A percentile compares a stretch with the other conserved stretches of the same genome.
Evolutionary conservation across 1,139 yeast genomes (phyloP).

Genomic region (Saccharomyces uvarum): DNA sequence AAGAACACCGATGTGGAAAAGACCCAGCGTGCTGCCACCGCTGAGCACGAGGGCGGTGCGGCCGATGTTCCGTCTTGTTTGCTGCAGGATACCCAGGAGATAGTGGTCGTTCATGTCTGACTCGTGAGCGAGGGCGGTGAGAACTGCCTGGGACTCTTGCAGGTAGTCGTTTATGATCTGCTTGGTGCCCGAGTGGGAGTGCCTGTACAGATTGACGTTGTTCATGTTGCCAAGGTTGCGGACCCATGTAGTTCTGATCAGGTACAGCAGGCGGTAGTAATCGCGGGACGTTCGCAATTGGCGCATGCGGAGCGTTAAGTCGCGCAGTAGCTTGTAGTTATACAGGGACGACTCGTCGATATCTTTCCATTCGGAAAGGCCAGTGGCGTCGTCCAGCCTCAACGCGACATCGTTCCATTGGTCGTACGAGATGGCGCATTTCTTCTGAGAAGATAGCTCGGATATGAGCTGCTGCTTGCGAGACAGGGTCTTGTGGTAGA

Average conservation of each 20-base stretch:
- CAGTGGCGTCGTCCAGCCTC: slow-evolving; percentile 54
- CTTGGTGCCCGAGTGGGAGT: slow-evolving; percentile 83
- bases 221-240: slow-evolving; percentile 87
- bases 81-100: slow-evolving; percentile 69
- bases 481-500: background rate
- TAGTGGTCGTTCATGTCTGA: slow-evolving; percentile 59
- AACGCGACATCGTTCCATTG: slow-evolving; percentile 64
- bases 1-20: slow-evolving; percentile 86
- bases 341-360: slow-evolving; percentile 55
- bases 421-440: slow-evolving; percentile 54
- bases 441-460: slow-evolving; percentile 34
- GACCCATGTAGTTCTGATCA: slow-evolving; percentile 77
- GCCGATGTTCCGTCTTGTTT: slow-evolving; percentile 86
- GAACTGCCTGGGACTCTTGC: slow-evolving; percentile 60
- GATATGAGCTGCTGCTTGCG: background rate
- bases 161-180: slow-evolving; percentile 73
- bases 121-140: slow-evolving; percentile 37
- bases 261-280: slow-evolving; percentile 53
- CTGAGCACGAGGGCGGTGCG: slow-evolving; percentile 85
- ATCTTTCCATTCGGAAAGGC: slow-evolving; percentile 60
- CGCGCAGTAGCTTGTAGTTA: slow-evolving; percentile 57
- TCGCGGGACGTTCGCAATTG: slow-evolving; percentile 53
- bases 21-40: slow-evolving; percentile 93
- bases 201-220: slow-evolving; percentile 65
- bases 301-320: slow-evolving; percentile 50